phyloP scores from a whole-genome alignment of 1,284 basidiomycete genomes.

The Cryptococcus wingfieldii region DNA sequence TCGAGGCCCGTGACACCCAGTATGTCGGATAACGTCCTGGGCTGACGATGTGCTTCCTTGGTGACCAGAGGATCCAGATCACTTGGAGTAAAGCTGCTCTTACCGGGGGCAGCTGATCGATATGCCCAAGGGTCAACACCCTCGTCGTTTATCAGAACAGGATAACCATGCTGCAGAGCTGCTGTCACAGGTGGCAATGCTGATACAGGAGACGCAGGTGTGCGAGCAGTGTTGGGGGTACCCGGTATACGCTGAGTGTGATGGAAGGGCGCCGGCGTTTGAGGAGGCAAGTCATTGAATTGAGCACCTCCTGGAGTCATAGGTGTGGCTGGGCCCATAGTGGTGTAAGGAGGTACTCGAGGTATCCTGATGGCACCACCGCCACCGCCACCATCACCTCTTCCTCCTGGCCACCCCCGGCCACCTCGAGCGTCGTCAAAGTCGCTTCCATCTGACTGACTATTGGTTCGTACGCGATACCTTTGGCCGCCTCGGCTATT shows the following conservation, averaged over 20 bases:
- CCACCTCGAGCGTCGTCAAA: not conserved
- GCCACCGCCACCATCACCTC: not conserved
- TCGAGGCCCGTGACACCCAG: constrained; percentile 4
- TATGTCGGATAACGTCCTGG: constrained; percentile 5
- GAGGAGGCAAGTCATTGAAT: not conserved
- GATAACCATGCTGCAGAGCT: not conserved
- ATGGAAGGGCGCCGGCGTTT: not conserved
- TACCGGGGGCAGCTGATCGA: constrained; percentile 8
- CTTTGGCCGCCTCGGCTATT: not conserved
- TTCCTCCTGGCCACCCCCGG: not conserved
- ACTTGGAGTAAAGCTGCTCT: constrained; percentile 2
- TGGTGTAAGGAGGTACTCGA: not conserved
- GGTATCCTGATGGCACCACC: not conserved
- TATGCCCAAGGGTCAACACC: constrained; percentile 4
- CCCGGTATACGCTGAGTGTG: not conserved
- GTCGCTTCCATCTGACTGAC: not conserved
- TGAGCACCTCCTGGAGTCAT: not conserved
- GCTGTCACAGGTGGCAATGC: not conserved
- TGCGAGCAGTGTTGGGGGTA: not conserved
- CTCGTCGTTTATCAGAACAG: not conserved
- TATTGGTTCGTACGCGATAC: not conserved
- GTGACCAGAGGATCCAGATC: not conserved
- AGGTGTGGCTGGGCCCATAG: not conserved
- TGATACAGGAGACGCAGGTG: not conserved
- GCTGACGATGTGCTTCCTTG: not conserved